Evolutionary conservation across 148 eudicot species (phyloP).

Genomic region (Arbutus unedo): DNA sequence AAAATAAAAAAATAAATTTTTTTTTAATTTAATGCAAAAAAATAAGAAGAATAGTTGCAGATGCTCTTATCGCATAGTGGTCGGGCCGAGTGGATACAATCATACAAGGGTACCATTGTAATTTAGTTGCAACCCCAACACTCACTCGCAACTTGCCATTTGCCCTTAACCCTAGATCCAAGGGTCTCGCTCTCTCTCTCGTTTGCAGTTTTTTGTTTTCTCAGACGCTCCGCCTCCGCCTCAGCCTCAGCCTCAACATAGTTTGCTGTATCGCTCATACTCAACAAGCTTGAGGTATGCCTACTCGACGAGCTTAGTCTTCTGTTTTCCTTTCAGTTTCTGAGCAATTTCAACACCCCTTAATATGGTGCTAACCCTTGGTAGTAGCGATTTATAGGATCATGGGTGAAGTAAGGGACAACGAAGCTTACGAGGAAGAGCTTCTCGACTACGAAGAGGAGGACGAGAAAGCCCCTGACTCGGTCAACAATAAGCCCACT

Average conservation of each 20-base stretch:
- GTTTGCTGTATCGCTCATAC: background rate
- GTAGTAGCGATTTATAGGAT: background rate
- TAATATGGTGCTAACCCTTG: background rate
- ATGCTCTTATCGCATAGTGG: too few relatives aligned
- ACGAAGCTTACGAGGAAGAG: slow-evolving; percentile 60
- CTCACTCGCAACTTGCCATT: background rate
- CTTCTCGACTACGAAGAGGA: slow-evolving; percentile 63
- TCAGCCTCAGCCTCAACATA: background rate
- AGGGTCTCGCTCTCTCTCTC: background rate
- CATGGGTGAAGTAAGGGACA: slow-evolving; percentile 51
- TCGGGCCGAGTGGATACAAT: too few relatives aligned
- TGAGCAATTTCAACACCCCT: background rate
- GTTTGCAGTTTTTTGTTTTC: background rate
- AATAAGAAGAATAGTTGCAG: too few relatives aligned
- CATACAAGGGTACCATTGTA: background rate
- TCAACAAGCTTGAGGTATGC: slow-evolving; percentile 22
- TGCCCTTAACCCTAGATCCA: slow-evolving; percentile 23
- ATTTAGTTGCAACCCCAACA: background rate
- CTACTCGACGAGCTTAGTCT: background rate
- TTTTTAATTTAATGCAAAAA: too few relatives aligned
- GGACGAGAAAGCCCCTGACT: slow-evolving; percentile 51
- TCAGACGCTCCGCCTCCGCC: background rate
- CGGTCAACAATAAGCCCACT: slow-evolving; percentile 32
- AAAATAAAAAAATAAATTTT: too few relatives aligned
- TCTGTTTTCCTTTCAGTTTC: background rate